A percentile compares a stretch with the other conserved stretches of the same genome.
These are phyloP conservation scores for Trichoderma oligosporum DNA, from an alignment of 2,329 filamentous ascomycete genomes.

Conservation along the genomic window DNA sequence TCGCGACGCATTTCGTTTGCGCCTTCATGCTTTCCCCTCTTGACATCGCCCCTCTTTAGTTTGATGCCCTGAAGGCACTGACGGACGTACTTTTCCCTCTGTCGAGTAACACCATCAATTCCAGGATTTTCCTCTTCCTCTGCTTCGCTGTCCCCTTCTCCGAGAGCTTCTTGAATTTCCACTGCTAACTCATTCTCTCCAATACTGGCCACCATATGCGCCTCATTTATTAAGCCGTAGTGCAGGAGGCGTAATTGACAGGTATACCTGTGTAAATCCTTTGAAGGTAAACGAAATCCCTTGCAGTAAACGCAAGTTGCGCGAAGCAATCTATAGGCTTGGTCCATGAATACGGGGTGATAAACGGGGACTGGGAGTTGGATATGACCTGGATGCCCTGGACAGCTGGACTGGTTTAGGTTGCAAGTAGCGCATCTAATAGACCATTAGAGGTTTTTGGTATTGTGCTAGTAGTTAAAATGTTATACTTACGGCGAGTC, in stretches of 20 bases:
- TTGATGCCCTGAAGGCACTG: conserved; percentile 62
- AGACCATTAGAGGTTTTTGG: conserved; percentile 7
- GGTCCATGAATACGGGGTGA: conserved; percentile 95
- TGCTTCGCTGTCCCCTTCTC: conserved; percentile 54
- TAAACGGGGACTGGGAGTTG: conserved; percentile 91
- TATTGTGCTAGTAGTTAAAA: conserved; percentile 10
- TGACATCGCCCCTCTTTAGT: conserved; percentile 45
- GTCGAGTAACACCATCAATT: conserved; percentile 51
- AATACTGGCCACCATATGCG: conserved; percentile 53
- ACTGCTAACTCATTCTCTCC: conserved; percentile 43
- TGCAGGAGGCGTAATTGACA: conserved; percentile 86
- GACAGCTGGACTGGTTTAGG: conserved; percentile 74
- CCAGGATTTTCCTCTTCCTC: conserved; percentile 58
- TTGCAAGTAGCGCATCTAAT: conserved; percentile 87
- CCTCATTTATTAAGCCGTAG: conserved; percentile 73
- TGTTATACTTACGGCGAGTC: conserved; percentile 66
- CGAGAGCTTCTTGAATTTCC: conserved; percentile 32
- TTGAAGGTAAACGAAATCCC: conserved; percentile 72
- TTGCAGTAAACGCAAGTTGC: conserved; percentile 91
- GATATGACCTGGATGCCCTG: conserved; percentile 92
- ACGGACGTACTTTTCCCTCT: conserved; percentile 65
- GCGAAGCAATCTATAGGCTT: conserved; percentile 77
- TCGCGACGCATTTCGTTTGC: conserved; percentile 71
- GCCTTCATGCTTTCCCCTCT: conserved; percentile 75
- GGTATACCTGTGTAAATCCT: conserved; percentile 70